phyloP scores from a whole-genome alignment of 2,329 filamentous ascomycete genomes.

The Raffaelea albimanens region DNA sequence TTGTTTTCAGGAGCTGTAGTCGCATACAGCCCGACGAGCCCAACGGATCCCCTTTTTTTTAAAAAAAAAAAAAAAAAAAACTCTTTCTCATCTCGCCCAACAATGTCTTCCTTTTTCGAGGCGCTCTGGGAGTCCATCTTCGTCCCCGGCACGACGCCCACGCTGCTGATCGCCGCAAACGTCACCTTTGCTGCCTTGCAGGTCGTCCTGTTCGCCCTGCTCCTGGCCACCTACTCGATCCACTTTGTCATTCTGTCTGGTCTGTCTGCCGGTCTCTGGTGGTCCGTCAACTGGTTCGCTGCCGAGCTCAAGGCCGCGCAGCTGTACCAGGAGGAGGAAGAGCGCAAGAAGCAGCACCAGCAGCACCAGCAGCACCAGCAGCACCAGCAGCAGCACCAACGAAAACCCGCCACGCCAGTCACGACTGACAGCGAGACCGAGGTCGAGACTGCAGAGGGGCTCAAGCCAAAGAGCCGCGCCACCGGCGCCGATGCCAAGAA shows the following conservation, averaged over 20 bases:
- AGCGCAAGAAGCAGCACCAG: constrained; percentile 12
- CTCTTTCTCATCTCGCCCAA: too few relatives aligned
- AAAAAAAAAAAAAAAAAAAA: too few relatives aligned
- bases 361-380: not conserved
- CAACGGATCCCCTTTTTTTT: too few relatives aligned
- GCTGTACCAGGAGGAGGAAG: constrained; percentile 28
- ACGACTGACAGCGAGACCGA: constrained; percentile 40
- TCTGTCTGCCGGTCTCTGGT: constrained; percentile 78
- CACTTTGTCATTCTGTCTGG: constrained; percentile 79
- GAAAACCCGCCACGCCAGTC: constrained; percentile 21
- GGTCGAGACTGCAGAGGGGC: constrained; percentile 27
- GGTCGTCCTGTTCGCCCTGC: constrained; percentile 62
- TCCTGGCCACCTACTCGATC: constrained; percentile 74
- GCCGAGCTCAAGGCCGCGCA: constrained; percentile 46
- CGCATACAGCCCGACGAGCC: too few relatives aligned
- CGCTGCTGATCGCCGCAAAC: constrained; percentile 84
- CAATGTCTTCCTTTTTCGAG: constrained; percentile 55
- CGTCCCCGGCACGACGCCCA: constrained; percentile 80
- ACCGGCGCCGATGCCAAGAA: constrained; percentile 15
- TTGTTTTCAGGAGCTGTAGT: too few relatives aligned
- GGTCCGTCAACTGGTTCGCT: constrained; percentile 95
- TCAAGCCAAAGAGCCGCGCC: constrained; percentile 8
- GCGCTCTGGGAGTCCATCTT: constrained; percentile 90
- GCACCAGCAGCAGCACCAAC: constrained; percentile 12
- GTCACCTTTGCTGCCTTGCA: constrained; percentile 80